Evolutionary conservation across 257 asterid species (phyloP).

Genomic region (Fraxinus quadrangulata): DNA sequence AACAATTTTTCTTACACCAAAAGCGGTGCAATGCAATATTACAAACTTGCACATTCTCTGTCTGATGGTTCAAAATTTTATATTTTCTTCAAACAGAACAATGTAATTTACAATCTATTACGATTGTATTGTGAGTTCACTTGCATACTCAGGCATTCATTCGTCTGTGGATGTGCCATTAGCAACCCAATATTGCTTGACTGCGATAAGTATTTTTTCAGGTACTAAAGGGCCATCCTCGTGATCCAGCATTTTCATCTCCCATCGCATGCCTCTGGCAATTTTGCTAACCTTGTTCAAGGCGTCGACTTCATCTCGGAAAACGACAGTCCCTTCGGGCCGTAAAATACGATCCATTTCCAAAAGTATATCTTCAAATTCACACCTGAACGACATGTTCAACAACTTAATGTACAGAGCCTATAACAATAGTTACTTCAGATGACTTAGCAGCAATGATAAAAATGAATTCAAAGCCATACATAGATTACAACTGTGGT

Average conservation of each 20-base stretch:
- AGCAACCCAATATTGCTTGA: slow-evolving; percentile 68
- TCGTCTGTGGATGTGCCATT: slow-evolving; percentile 44
- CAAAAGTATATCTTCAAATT: slow-evolving; percentile 76
- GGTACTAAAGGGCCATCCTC: slow-evolving; percentile 94
- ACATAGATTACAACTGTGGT: not conserved
- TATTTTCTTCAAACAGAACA: not conserved
- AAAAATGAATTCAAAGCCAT: not conserved
- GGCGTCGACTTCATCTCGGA: slow-evolving; percentile 78
- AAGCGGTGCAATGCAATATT: not conserved
- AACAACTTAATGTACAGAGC: not conserved
- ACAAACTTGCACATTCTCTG: not conserved
- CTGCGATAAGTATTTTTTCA: slow-evolving; percentile 72
- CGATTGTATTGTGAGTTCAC: not conserved
- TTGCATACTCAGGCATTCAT: slow-evolving; percentile 22
- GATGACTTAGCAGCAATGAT: not conserved
- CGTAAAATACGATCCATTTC: slow-evolving; percentile 89
- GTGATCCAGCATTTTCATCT: slow-evolving; percentile 68
- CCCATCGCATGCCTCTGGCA: slow-evolving; percentile 83
- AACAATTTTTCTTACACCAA: slow-evolving; percentile 28
- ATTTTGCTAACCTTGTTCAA: slow-evolving; percentile 74
- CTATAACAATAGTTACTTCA: not conserved
- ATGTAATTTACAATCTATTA: not conserved
- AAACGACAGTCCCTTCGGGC: slow-evolving; percentile 73
- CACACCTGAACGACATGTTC: slow-evolving; percentile 51
- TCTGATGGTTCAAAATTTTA: not conserved